A percentile compares a stretch with the other conserved stretches of the same genome.
These are phyloP conservation scores for Zoysia pacifica DNA, from an alignment of 176 grass and related monocot species.

Conservation along the genomic window DNA sequence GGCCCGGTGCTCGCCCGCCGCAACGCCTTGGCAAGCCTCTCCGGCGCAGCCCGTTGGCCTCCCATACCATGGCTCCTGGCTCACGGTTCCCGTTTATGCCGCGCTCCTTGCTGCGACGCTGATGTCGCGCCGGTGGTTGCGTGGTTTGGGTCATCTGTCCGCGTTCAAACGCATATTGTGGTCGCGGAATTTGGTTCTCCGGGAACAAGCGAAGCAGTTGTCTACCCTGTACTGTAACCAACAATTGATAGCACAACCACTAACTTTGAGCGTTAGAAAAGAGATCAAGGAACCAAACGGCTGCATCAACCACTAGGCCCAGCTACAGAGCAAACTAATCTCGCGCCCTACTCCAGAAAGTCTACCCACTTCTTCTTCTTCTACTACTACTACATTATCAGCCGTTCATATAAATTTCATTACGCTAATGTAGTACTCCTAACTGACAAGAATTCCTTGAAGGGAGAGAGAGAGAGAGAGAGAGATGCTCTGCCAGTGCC, in stretches of 20 bases:
- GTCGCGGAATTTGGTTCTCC: neutral
- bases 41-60: conserved; percentile 39
- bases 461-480: neutral
- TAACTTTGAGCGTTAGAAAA: neutral
- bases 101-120: conserved; percentile 33
- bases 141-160: neutral
- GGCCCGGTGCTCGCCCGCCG: neutral
- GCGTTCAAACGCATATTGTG: neutral
- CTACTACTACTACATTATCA: no score
- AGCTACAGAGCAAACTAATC: conserved; percentile 2
- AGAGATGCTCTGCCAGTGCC: neutral
- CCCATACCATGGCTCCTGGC: neutral
- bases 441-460: neutral
- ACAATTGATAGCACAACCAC: conserved; percentile 53
- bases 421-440: neutral
- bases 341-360: neutral
- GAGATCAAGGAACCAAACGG: neutral
- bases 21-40: conserved; percentile 38
- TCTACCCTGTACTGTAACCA: conserved; percentile 18
- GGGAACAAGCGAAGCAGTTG: conserved; percentile 34
- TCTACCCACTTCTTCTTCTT: neutral
- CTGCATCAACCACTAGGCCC: neutral
- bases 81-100: neutral
- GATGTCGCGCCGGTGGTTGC: neutral
- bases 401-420: neutral